Evolutionary conservation across 331 rosid species (phyloP), one percentile per base, ranked within the genome.

Genomic region (Pyrus hybrid): DNA sequence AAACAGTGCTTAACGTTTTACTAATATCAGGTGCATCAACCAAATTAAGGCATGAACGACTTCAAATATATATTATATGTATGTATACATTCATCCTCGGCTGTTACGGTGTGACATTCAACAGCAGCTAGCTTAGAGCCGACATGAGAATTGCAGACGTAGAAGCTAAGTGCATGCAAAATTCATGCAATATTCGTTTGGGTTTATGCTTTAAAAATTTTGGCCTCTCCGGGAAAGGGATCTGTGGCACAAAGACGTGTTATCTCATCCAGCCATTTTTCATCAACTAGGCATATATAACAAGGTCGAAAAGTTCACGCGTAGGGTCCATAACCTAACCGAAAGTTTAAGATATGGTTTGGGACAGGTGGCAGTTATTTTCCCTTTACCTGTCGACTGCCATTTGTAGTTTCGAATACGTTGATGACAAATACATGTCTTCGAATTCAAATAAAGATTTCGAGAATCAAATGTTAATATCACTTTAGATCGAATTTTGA

Each of bases 331-430:
- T 41, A 41, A 21, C 7, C 17, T 13, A 28, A 41, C 76, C 67
- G 76, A 72, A 58, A 72, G 76, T 58, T 33, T 72, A 71, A 33
- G 54, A 72, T 33, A 58, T 57, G 35, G 67, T 72, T 58, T 8
- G 13, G 33, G 67, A 35, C 41, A 72, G 54, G 33, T 57, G 76
- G 23, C 25, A 72, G 76, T 72, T 72, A 33, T 22, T 71, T 56
- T 23, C 56, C 47, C 30, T 72, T 71, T 56, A 72, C 56, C 67
- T 72, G 76, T 33, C 76, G 12, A 72, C 76, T 72, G 37, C 67
- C 67, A 17, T 54, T 3, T 17, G 3, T 8, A 8, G n/a, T 4
- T 57, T 57, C 25, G 35, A 4, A 25, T 26, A 13, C 43, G 29
- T 17, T 8, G 11, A 63, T 63, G 68, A 63, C 12, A 29, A 28